A percentile compares a stretch with the other conserved stretches of the same genome.
Evolutionary conservation across 2,329 filamentous ascomycete genomes (phyloP).

Genomic region (Blastomyces parvus): DNA sequence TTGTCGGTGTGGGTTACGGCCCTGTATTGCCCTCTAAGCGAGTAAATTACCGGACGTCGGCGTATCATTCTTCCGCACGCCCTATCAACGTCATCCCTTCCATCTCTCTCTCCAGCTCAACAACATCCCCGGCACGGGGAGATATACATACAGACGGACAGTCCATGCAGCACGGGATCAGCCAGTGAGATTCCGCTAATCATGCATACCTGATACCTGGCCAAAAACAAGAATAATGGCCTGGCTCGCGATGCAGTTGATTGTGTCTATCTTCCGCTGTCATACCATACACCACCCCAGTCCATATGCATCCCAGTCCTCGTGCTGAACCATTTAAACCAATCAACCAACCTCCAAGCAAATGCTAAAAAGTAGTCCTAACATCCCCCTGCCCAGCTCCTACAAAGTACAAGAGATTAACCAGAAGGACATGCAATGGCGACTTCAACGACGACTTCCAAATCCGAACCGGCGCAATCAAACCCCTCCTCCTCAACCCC

Average conservation of each 20-base stretch:
- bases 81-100: neutral
- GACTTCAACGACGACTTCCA: neutral
- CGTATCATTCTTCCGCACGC: neutral
- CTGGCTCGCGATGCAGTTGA: neutral
- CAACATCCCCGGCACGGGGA: no score
- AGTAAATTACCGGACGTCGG: conserved; percentile 15
- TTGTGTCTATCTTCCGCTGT: neutral
- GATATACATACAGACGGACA: no score
- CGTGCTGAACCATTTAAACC: neutral
- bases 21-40: conserved; percentile 24
- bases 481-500: neutral
- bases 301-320: neutral
- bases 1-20: conserved; percentile 10
- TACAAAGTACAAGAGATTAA: neutral
- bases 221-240: neutral
- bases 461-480: conserved; percentile 2
- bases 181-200: neutral
- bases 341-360: neutral
- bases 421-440: neutral
- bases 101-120: neutral
- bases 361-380: neutral
- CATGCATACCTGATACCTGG: neutral
- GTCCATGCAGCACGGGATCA: neutral
- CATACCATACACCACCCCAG: neutral
- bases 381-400: neutral